phyloP scores from a whole-genome alignment of 2,329 filamentous ascomycete genomes.

The Pseudogymnoascus sp. region DNA sequence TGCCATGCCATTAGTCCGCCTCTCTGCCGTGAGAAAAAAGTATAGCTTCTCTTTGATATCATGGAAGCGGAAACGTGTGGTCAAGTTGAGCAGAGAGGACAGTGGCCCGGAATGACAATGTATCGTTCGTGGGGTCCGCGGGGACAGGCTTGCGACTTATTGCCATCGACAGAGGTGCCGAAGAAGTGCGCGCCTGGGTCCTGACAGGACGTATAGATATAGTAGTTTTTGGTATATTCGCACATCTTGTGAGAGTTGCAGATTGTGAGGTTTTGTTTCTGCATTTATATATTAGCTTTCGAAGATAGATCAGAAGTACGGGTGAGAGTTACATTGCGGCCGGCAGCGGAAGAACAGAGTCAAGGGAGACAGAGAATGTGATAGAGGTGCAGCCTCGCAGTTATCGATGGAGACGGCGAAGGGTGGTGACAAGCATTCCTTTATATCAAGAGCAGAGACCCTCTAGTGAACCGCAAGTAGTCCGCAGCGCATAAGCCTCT shows the following conservation, averaged over 20 bases:
- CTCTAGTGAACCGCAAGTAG: slow-evolving; percentile 1
- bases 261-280: slow-evolving; percentile 4
- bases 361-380: not conserved
- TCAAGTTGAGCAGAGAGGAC: slow-evolving; percentile 38
- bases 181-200: slow-evolving; percentile 65
- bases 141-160: slow-evolving; percentile 48
- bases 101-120: slow-evolving; percentile 59
- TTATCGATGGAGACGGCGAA: not conserved
- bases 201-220: slow-evolving; percentile 62
- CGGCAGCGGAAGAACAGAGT: not conserved
- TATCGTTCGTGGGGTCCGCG: slow-evolving; percentile 64
- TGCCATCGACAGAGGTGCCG: slow-evolving; percentile 59
- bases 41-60: not conserved
- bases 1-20: not conserved
- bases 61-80: not conserved
- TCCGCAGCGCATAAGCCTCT: slow-evolving; percentile 5
- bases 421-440: slow-evolving; percentile 6
- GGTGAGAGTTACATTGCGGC: slow-evolving; percentile 1
- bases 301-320: not conserved
- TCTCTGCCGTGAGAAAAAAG: not conserved
- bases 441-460: slow-evolving; percentile 5
- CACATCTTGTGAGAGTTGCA: slow-evolving; percentile 35
- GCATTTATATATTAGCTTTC: not conserved
- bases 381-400: not conserved
- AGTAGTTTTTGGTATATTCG: slow-evolving; percentile 65